These are phyloP conservation scores for Trapa bicornis DNA, from an alignment of 345 rosid genomes.

Conservation along the genomic window DNA sequence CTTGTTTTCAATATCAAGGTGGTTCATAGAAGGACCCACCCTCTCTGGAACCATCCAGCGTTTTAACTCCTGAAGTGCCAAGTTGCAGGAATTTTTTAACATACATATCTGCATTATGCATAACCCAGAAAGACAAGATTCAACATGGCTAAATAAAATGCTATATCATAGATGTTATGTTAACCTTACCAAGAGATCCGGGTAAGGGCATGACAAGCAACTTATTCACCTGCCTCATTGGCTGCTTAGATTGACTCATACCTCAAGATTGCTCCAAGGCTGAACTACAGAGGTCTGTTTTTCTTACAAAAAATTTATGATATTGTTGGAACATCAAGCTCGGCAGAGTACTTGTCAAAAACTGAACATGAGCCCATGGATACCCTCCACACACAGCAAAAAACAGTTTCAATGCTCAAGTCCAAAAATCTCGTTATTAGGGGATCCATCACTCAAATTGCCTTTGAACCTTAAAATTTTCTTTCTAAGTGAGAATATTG, in stretches of 20 bases:
- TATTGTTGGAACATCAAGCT: background rate
- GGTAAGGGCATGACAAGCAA: background rate
- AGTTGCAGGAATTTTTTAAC: constrained; percentile 35
- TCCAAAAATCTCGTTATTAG: too few species aligned
- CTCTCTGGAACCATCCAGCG: constrained; percentile 75
- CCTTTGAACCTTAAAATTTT: too few species aligned
- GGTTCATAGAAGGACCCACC: constrained; percentile 18
- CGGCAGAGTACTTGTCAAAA: background rate
- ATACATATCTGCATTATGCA: constrained; percentile 41
- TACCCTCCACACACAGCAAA: background rate
- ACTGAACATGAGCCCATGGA: background rate
- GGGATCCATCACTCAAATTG: too few species aligned
- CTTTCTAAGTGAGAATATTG: too few species aligned
- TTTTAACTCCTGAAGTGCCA: constrained; percentile 58
- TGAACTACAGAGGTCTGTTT: background rate
- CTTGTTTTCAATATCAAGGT: background rate
- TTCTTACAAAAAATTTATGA: background rate
- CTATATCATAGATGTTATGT: background rate
- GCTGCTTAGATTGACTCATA: background rate
- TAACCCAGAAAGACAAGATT: background rate
- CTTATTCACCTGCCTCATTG: background rate
- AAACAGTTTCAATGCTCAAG: background rate
- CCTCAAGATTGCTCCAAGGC: background rate
- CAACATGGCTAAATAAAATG: background rate
- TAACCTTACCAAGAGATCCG: background rate